phyloP scores from a whole-genome alignment of 108 stramenopile genomes.

The Cyclotella kingstonii region DNA sequence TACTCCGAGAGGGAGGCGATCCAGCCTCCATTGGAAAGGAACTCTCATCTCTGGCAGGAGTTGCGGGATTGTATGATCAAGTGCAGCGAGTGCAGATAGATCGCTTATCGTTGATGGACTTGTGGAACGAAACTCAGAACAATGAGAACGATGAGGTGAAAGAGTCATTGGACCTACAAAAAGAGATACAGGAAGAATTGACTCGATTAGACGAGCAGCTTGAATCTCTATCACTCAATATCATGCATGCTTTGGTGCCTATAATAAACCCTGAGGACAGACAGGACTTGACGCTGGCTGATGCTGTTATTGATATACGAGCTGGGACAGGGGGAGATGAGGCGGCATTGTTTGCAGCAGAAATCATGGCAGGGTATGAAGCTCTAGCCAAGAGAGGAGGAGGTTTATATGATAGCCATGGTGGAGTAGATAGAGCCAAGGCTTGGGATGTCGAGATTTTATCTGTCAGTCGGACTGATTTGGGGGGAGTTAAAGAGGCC shows the following conservation, averaged over 20 bases:
- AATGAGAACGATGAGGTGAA: conserved; percentile 40
- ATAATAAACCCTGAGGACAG: conserved; percentile 68
- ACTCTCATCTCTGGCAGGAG: conserved; percentile 50
- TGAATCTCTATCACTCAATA: conserved; percentile 37
- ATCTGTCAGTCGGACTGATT: conserved; percentile 61
- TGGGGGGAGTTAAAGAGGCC: conserved; percentile 79
- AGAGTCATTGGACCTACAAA: conserved; percentile 57
- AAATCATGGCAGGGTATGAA: conserved; percentile 82
- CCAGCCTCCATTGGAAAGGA: conserved; percentile 60
- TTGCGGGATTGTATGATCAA: conserved; percentile 42
- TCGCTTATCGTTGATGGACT: conserved; percentile 46
- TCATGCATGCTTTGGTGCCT: conserved; percentile 64
- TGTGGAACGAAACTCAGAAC: conserved; percentile 51
- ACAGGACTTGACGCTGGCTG: conserved; percentile 33
- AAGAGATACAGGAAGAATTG: conserved; percentile 39
- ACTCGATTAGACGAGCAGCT: conserved; percentile 1
- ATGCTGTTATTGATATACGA: conserved; percentile 93
- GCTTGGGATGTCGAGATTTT: conserved; percentile 69
- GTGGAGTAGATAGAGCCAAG: conserved; percentile 21
- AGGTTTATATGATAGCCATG: background rate
- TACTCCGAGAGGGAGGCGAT: conserved; percentile 48
- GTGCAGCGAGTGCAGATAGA: conserved; percentile 46
- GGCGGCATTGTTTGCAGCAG: conserved; percentile 88
- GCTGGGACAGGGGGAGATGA: conserved; percentile 97
- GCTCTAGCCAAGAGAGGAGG: conserved; percentile 66